Evolutionary conservation across 345 rosid species (phyloP), one percentile per base, ranked within the genome.

Genomic region (Eutrema yunnanense): DNA sequence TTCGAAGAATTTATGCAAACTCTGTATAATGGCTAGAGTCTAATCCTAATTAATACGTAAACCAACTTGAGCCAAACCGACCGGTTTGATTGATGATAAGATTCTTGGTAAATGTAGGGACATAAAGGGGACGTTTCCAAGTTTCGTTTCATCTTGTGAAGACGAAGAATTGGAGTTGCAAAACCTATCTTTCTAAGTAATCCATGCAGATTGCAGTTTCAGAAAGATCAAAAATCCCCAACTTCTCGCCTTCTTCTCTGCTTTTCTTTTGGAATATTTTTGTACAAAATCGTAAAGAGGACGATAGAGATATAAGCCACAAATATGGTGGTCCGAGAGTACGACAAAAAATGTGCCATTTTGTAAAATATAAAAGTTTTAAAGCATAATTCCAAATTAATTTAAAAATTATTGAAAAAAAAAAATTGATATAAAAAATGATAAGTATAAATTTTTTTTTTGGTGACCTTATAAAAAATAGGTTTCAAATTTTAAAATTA

Each of bases 101-200:
- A 49, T 19, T 52, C 56, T 33, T 11, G 69, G 33, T 62, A 30
- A 40, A 61, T 81, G 42, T 81, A 93, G 97, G 87, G 98, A 94
- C 74, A 89, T 90, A 84, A 86, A 82, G 12, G 49, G 86, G 57
- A 84, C 89, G 48, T 89, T 94, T 81, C 97, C 98, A 4, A 90
- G 96, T 71, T 94, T 90, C 38, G 79, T 88, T 65, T 34, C 72
- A 40, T 78, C 66, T 38, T 56, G 90, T 5, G 98, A 89, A 79
- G 82, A 79, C 7, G 92, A 87, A 65, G 97, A 94, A 42, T 32
- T 72, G 8, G 85, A 89, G 34, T n/a, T 85, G 9, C 82, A 82
- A 77, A 77, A 64, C 3, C 16, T 26, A 38, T 43, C 0, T 29
- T 57, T 32, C 38, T 48, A 58, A 65, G 5, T 19, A 30, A 6